Evolutionary conservation across 1,284 basidiomycete species (phyloP).

Genomic region (Cryptococcus sp.): DNA sequence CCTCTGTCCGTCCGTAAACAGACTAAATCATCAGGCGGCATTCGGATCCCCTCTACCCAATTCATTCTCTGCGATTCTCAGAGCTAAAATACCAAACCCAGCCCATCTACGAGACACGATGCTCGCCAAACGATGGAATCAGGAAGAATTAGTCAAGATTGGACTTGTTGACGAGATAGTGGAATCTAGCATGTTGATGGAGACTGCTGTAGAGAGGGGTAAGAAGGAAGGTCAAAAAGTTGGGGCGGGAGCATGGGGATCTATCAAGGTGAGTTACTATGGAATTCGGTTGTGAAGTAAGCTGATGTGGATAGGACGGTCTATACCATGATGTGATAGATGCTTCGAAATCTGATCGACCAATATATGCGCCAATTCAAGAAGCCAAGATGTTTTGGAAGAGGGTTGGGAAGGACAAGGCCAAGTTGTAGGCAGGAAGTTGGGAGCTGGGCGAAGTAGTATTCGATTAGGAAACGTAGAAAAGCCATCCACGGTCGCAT

Average conservation of each 20-base stretch:
- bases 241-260: slow-evolving; percentile 51
- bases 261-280: slow-evolving; percentile 51
- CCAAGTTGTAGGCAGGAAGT: slow-evolving; percentile 10
- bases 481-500: no score
- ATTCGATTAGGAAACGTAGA: no score
- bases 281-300: no score
- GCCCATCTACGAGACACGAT: slow-evolving; percentile 68
- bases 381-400: slow-evolving; percentile 30
- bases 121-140: slow-evolving; percentile 74
- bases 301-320: slow-evolving; percentile 43
- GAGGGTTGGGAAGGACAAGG: slow-evolving; percentile 18
- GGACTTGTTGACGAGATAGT: slow-evolving; percentile 72
- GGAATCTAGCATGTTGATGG: slow-evolving; percentile 55
- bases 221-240: slow-evolving; percentile 45
- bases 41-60: slow-evolving; percentile 76
- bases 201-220: slow-evolving; percentile 47
- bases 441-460: not conserved
- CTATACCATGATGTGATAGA: slow-evolving; percentile 48
- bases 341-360: slow-evolving; percentile 33
- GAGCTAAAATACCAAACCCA: slow-evolving; percentile 61
- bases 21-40: slow-evolving; percentile 38
- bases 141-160: slow-evolving; percentile 62
- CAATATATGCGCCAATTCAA: slow-evolving; percentile 14
- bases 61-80: slow-evolving; percentile 64
- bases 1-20: not conserved